phyloP scores from a whole-genome alignment of 2,329 filamentous ascomycete species.

The Aspergillus udagawae region DNA sequence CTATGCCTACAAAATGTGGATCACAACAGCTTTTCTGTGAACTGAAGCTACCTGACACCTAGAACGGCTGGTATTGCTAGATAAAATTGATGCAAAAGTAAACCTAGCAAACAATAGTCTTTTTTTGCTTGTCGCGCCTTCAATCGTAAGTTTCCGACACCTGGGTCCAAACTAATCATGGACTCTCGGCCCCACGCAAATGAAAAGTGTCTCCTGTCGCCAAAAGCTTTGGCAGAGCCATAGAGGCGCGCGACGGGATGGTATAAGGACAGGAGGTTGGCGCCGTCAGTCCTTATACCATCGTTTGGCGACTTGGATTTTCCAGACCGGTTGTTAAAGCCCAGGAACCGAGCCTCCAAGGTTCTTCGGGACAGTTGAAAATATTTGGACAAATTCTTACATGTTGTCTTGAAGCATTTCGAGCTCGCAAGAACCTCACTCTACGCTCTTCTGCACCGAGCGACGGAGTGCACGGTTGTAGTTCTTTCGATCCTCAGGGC shows the following conservation, averaged over 20 bases:
- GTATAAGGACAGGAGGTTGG: neutral
- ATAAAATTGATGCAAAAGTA: neutral
- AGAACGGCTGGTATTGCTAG: neutral
- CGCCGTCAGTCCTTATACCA: neutral
- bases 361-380: neutral
- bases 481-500: constrained; percentile 69
- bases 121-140: neutral
- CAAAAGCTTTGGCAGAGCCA: neutral
- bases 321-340: neutral
- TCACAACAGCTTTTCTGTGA: neutral
- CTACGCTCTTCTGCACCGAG: constrained; percentile 56
- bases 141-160: neutral
- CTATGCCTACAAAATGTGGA: neutral
- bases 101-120: neutral
- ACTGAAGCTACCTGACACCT: neutral
- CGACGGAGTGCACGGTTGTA: constrained; percentile 79
- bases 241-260: neutral
- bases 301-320: neutral
- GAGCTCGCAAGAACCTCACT: constrained; percentile 18
- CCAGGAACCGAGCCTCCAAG: neutral
- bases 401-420: neutral
- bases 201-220: neutral
- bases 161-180: neutral
- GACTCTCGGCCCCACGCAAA: neutral
- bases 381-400: neutral